Base-by-base conservation (phyloP, 1,284 basidiomycete species). In the Apiotrichum montevideense region DNA sequence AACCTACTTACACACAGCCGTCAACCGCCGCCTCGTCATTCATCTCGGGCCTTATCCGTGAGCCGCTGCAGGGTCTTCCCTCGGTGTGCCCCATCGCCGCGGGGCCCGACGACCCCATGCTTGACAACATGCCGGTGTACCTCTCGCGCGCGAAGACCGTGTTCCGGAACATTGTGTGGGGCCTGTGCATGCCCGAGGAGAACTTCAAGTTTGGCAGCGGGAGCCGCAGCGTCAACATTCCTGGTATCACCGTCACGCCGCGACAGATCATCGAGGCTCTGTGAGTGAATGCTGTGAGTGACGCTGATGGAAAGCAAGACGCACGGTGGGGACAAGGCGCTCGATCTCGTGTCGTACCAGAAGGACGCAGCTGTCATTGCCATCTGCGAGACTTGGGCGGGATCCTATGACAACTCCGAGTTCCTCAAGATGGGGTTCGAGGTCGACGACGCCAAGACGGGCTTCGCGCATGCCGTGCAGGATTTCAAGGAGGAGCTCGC, bases 21-120 rank as follows among this genome's bases (percentile, higher is more conserved):
- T 79, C 83, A 5, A 77, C 78, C 7, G 84, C 85, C 0, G 81
- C 83, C 3, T 85, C 83, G 14, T 79, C 82, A 8, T 86, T 85
- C 74, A 80, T 85, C 61, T 85, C 71, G 73, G 83, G 82, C 33
- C 80, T 86, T 62, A 82, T 85, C 57, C 81, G 84, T 21, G 85
- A 85, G 69, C 85, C 85, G 0, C 77, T 86, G 4, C 80, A 82
- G 60, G 83, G 83, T 39, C 56, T 79, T 29, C 69, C 75, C 48
- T 70, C 81, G 9, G 67, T 79, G 48, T 84, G 82, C 66, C 84
- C 84, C 15, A 81, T 85, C 55, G 76, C 76, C 6, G 54, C 62
- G 13, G 64, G 64, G 0, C 48, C 59, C 3, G 64, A 70, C 15
- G 77, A 77, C 57, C 61, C 65, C 6, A 66, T 68, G 39, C 58